Evolutionary conservation across 768 basidiomycete genomes (phyloP), one percentile per base, ranked within the genome.

Genomic region (Boletus sp.): DNA sequence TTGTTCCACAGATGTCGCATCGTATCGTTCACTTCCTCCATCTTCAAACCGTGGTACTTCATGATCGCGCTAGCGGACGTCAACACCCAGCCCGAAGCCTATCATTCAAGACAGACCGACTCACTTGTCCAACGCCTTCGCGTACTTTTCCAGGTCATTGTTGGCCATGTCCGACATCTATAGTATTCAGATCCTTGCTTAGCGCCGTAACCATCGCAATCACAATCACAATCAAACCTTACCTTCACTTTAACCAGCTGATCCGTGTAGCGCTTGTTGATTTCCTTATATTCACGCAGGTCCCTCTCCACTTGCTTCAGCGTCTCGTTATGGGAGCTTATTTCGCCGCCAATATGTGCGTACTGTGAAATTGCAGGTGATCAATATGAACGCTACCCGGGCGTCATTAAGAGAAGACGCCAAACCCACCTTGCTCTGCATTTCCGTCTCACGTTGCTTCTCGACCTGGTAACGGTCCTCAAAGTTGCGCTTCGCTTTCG

Each of bases 1-100:
- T 94, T 96, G 70, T 94, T 96, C 97, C 97, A 99, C 4, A 98
- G 72, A 67, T 97, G 93, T 47, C 89, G 89, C 85, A 98, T 96
- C 14, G 89, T 95, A 66, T 97, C 94, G 67, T 99, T 99, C 65
- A 99, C 94, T 77, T 99, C 97, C 72, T 95, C 93, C 97, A 98
- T 97, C 76, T 99, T 99, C 64, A 97, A 80, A 14, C 86, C 77
- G 67, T 99, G 97, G 67, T 98, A 99, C 73, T 92, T 93, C 92
- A 99, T 97, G 71, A 99, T 98, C 41, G 95, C 97, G 63, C 96
- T 98, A 56, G 2, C 55, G 59, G 20, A 40, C 41, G 59, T 74
- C 50, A 68, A 57, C 48, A 30, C n/a, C 52, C 18, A 39, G 6
- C 39, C 20, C 18, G 36, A 47, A 55, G 18, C 11, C 37, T 28